Base-by-base conservation (phyloP, 2,329 filamentous ascomycete genomes). In the Chrysoporthe deuterocubensis region DNA sequence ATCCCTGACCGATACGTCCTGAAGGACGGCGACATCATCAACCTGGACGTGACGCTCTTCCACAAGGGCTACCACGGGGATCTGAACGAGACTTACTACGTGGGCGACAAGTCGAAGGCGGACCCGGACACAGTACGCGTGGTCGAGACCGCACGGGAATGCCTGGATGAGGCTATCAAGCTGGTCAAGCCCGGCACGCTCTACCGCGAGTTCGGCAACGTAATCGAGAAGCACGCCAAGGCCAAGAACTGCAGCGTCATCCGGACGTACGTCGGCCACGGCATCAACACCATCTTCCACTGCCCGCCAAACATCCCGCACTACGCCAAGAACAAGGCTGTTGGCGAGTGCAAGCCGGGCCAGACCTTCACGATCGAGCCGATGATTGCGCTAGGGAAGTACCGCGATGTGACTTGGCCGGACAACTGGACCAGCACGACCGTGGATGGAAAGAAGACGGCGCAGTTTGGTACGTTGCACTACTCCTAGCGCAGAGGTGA, bases 281-380 rank as follows among this genome's bases (percentile, higher is more conserved):
- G 95, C 71, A 92, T 98, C 81, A 97, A 97, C 81, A 91, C 89
- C 71, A 84, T 97, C 56, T 99, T 99, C 85, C 96, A 99, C 81
- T 92, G 90, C 78, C 89, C 94, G 40, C 96, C 96, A 1, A 98
- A 96, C 77, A 90, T 99, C 64, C 96, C 96, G 5, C 96, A 99
- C 80, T 99, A 99, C 76, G 95, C 91, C 67, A 98, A 97, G 85
- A 99, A 98, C 82, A 99, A 98, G 87, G 93, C 95, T 0, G 92
- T 97, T 1, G 96, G 96, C 61, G 89, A 92, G 74, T 96, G 94
- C 69, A 97, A 97, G 82, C 90, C 93, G 0, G 96, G 96, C 65
- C 97, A 98, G 94, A 97, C 94, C 71, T 99, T 99, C 76, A 99
- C 96, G 0, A 99, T 99, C 70, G 96, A 99, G 82, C 96, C 96